A percentile compares a stretch with the other conserved stretches of the same genome.
These are phyloP conservation scores for Termitomyces eurrhizus DNA, from an alignment of 768 basidiomycete genomes.

Conservation along the genomic window DNA sequence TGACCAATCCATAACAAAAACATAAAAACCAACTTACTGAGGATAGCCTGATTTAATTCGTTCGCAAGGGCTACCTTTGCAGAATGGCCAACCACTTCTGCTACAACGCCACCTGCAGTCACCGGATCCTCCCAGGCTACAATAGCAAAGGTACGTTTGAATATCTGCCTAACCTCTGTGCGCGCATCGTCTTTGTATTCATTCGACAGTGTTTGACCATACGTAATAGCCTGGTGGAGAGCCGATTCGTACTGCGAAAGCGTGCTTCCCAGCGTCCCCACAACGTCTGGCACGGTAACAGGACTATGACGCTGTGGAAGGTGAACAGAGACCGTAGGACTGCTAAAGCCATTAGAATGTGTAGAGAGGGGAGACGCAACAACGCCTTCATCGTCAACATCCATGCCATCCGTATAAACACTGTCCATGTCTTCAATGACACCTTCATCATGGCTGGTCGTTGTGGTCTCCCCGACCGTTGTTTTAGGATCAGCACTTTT, in stretches of 20 bases:
- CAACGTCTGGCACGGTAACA: conserved; percentile 5
- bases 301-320: conserved; percentile 7
- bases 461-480: not conserved
- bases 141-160: conserved; percentile 74
- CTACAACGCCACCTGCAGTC: conserved; percentile 59
- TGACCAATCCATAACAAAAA: not conserved
- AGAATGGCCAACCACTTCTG: conserved; percentile 64
- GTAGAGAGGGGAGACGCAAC: conserved; percentile 14
- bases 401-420: conserved; percentile 42
- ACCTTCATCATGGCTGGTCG: conserved; percentile 24
- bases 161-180: conserved; percentile 58
- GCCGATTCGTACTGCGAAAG: conserved; percentile 48
- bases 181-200: conserved; percentile 65
- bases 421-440: conserved; percentile 38
- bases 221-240: conserved; percentile 63
- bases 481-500: conserved; percentile 17
- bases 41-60: conserved; percentile 78
- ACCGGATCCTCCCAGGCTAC: conserved; percentile 77
- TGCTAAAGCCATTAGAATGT: conserved; percentile 25
- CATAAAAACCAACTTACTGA: conserved; percentile 48
- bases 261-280: conserved; percentile 18
- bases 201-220: conserved; percentile 66
- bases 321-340: conserved; percentile 15
- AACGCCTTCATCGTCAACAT: conserved; percentile 43
- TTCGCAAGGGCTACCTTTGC: conserved; percentile 64